A percentile compares a stretch with the other conserved stretches of the same genome.
Conservation (phyloP, 805 yeast species). For the Sugiyamaella valdiviana region DNA sequence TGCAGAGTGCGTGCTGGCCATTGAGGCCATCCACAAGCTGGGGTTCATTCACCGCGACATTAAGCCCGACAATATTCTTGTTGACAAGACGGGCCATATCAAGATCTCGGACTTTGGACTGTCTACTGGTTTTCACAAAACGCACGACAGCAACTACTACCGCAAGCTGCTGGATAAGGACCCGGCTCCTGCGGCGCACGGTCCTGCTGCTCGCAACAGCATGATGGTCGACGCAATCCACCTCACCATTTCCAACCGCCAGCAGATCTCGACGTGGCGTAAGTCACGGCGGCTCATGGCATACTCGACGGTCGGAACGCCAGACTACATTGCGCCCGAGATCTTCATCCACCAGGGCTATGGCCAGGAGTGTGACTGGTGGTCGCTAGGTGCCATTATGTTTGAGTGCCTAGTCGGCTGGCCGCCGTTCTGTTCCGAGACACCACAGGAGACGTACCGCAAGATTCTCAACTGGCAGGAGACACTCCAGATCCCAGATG, state of each 20-base stretch:
- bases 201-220: slow-evolving; percentile 51
- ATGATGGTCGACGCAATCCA: slow-evolving; percentile 92
- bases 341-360: slow-evolving; percentile 89
- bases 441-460: slow-evolving; percentile 88
- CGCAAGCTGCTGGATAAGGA: slow-evolving; percentile 72
- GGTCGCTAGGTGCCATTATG: slow-evolving; percentile 96
- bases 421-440: slow-evolving; percentile 95
- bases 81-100: slow-evolving; percentile 70
- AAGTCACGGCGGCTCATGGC: slow-evolving; percentile 90
- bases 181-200: slow-evolving; percentile 20
- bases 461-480: slow-evolving; percentile 90
- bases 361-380: slow-evolving; percentile 97
- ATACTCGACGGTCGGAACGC: slow-evolving; percentile 93
- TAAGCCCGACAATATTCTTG: slow-evolving; percentile 91
- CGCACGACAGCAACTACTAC: slow-evolving; percentile 85
- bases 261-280: slow-evolving; percentile 95
- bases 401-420: slow-evolving; percentile 93
- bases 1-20: slow-evolving; percentile 94
- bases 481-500: slow-evolving; percentile 82
- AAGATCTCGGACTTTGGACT: slow-evolving; percentile 71
- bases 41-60: slow-evolving; percentile 96
- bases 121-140: slow-evolving; percentile 89
- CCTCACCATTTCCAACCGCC: slow-evolving; percentile 89
- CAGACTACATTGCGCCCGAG: slow-evolving; percentile 94
- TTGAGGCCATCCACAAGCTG: slow-evolving; percentile 85